These are phyloP conservation scores for Colletotrichum cuscutae DNA, from an alignment of 2,329 filamentous ascomycete species.

Conservation along the genomic window DNA sequence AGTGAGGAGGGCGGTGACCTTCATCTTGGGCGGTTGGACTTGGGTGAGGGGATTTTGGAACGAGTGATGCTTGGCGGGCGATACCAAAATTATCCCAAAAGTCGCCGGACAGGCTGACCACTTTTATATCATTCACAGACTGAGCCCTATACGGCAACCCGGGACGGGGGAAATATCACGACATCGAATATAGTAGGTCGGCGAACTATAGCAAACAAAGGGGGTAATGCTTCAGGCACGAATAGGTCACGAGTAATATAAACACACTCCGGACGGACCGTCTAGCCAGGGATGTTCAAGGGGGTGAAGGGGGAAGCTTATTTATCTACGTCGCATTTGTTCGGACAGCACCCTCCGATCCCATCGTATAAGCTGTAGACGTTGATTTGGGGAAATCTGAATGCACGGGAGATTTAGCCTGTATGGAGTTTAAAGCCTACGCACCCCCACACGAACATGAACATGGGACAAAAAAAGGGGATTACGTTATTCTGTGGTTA, in stretches of 20 bases:
- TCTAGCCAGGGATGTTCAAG: constrained; percentile 2
- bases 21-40: constrained; percentile 9
- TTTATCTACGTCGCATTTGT: constrained; percentile 6
- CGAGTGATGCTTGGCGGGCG: not conserved
- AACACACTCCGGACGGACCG: constrained; percentile 16
- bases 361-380: not conserved
- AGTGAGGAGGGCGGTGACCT: constrained; percentile 8
- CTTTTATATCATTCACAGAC: constrained; percentile 1
- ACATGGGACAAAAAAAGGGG: not conserved
- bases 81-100: no score
- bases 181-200: constrained; percentile 5
- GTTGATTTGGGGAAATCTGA: constrained; percentile 11
- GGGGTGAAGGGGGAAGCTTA: not conserved
- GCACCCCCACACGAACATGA: not conserved
- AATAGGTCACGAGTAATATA: constrained; percentile 25
- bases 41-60: not conserved
- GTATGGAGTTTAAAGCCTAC: constrained; percentile 24
- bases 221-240: not conserved
- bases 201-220: not conserved
- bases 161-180: constrained; percentile 9
- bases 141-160: not conserved
- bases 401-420: constrained; percentile 22
- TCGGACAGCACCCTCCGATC: constrained; percentile 22
- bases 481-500: not conserved
- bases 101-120: not conserved